Evolutionary conservation across 1,139 yeast genomes (phyloP), one percentile per base, ranked within the genome.

Genomic region (Hemisphaericaspora xylofermentans): DNA sequence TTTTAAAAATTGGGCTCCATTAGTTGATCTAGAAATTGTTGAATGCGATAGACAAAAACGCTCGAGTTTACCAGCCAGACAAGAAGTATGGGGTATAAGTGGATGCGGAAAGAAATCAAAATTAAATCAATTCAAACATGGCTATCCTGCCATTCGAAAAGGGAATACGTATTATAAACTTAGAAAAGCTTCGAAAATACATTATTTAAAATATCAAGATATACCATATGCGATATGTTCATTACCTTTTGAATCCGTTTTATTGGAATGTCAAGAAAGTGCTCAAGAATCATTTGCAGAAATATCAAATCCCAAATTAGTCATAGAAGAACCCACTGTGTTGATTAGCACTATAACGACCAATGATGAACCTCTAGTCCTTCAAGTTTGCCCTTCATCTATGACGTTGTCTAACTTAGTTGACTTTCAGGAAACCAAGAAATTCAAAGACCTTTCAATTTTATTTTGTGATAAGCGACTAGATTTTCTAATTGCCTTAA

Each of bases 1-100:
- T 44, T 69, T 63, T 54, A 65, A 61, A 35, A 74, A 70, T 44
- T 76, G 82, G 82, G 66, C 79, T 0, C 82, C 82, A 0, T 45
- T 76, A 3, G 46, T 71, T 18, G 81, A 76, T 52, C 53, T 69
- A 0, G 62, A 57, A 44, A 51, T 74, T 2, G 57, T 72, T 2
- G 68, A 68, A 14, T 51, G 68, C 0, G 46, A 43, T 28, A 19
- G 35, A 18, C 45, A 58, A 22, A 49, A 56, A 38, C 49, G 49
- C 27, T 37, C 53, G 13, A 41, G 47, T 9, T 51, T 47, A 22
- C 55, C 55, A 29, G 47, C 59, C 6, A 53, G 56, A 14, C 64
- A 68, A 31, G 80, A 76, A 41, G 45, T 77, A 1, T 78, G 79
- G 78, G 64, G 74, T 3, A 58, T 76, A 3, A 64, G 77, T 5